Evolutionary conservation across 805 yeast species (phyloP).

Genomic region (Candida golubevii): DNA sequence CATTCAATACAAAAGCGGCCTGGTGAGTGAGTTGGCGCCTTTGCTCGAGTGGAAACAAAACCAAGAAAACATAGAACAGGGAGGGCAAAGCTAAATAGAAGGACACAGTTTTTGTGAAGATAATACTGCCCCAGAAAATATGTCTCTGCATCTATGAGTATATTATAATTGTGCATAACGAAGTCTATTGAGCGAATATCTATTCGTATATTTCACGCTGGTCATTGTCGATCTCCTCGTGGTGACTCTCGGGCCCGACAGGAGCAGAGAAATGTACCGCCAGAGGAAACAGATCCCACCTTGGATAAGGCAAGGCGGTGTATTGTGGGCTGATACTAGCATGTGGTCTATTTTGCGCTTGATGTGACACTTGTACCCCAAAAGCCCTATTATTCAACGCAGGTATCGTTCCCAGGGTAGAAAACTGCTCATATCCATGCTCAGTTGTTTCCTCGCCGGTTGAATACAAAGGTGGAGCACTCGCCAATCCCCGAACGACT

Average conservation of each 20-base stretch:
- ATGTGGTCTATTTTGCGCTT: background rate
- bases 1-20: constrained; percentile 57
- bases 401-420: background rate
- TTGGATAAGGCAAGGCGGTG: background rate
- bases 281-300: constrained; percentile 6
- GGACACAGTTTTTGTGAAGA: too few relatives aligned
- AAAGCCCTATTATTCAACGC: constrained; percentile 5
- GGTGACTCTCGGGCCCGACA: background rate
- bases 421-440: constrained; percentile 5
- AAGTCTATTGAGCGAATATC: too few relatives aligned
- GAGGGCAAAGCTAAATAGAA: too few relatives aligned
- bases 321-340: background rate
- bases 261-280: background rate
- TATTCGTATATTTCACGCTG: constrained; percentile 5
- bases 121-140: too few relatives aligned
- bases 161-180: too few relatives aligned
- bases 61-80: background rate
- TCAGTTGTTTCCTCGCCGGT: background rate
- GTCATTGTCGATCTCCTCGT: constrained; percentile 4
- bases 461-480: too few relatives aligned
- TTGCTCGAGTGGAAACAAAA: constrained; percentile 49
- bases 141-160: too few relatives aligned
- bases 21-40: constrained; percentile 53
- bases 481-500: background rate
- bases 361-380: constrained; percentile 7